phyloP scores from a whole-genome alignment of 164 flowering plant species.

The Berberis thunbergii region DNA sequence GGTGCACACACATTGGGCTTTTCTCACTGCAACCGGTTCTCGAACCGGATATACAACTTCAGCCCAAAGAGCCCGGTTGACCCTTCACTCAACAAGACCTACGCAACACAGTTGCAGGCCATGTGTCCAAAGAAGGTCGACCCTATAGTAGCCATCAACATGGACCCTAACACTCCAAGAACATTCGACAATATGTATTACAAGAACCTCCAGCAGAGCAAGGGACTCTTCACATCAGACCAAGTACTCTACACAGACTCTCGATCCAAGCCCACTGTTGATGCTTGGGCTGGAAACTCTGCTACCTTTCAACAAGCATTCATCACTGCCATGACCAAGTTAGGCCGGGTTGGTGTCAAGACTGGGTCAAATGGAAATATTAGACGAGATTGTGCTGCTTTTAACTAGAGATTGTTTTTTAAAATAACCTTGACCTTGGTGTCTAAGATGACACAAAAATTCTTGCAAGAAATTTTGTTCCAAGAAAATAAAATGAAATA shows the following conservation, averaged over 20 bases:
- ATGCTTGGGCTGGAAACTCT: constrained; percentile 41
- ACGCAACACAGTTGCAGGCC: constrained; percentile 36
- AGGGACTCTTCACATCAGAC: constrained; percentile 79
- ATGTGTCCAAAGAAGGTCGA: constrained; percentile 72
- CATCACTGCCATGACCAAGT: constrained; percentile 57
- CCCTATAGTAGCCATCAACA: constrained; percentile 61
- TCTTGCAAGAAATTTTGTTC: too few relatives aligned
- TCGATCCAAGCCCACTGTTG: constrained; percentile 50
- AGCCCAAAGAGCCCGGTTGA: constrained; percentile 26
- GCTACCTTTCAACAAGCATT: constrained; percentile 51
- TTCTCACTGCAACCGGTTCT: constrained; percentile 52
- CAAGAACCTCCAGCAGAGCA: constrained; percentile 57
- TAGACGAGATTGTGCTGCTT: constrained; percentile 26
- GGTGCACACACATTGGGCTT: constrained; percentile 73
- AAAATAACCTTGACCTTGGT: background rate
- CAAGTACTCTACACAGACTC: constrained; percentile 55
- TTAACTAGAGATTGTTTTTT: constrained; percentile 10
- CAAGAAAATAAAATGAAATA: too few relatives aligned
- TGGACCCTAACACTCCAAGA: constrained; percentile 72
- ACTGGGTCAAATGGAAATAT: constrained; percentile 47
- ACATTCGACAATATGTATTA: constrained; percentile 69
- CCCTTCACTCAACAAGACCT: constrained; percentile 41
- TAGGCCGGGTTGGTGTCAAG: constrained; percentile 70
- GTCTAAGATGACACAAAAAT: background rate
- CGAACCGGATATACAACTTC: constrained; percentile 53